Evolutionary conservation across 768 basidiomycete species (phyloP), one percentile per base, ranked within the genome.

Genomic region (Naematelia aurantialba): DNA sequence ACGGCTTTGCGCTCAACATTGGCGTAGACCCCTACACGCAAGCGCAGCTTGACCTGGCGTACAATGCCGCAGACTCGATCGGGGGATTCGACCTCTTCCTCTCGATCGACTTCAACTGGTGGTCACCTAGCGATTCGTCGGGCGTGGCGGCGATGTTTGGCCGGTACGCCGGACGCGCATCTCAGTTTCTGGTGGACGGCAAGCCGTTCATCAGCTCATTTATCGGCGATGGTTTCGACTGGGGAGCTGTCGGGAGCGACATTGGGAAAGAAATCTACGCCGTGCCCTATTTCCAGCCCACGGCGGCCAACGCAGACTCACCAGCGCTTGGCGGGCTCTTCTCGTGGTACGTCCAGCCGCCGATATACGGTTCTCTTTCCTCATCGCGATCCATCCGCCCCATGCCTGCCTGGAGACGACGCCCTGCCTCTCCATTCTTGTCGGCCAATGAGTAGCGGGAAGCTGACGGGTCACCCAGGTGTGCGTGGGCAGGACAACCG

Each of bases 31-130:
- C 48, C 3, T 77, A 76, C 56, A 68, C 74, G 12, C 57, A 74
- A 44, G 45, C 45, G 2, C 76, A 78, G 58, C 62, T 78, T 1
- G 67, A 62, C 39, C 56, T 73, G 45, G 76, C 72, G 2, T 78
- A 76, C 57, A 57, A 62, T 13, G 69, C 76, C 1, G 70, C 56
- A 12, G 63, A 68, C 21, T 46, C 45, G 4, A 45, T 67, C 5
- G 67, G 67, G 2, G 63, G 53, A 31, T 75, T 78, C 58, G 60
- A 66, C 27, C 55, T 72, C 19, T 78, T 78, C 63, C 76, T 78
- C 61, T 74, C 72, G 17, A 75, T 78, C 62, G 76, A 78, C 53
- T 78, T 78, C 67, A 76, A 77, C 59, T 77, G 74, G 74, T 78
- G 67, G 63, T 60, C 47, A 3, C 45, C 58, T 45, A 30, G 22